Base-by-base conservation (phyloP, 2,329 filamentous ascomycete genomes). In the Penicillium hesseltinei region DNA sequence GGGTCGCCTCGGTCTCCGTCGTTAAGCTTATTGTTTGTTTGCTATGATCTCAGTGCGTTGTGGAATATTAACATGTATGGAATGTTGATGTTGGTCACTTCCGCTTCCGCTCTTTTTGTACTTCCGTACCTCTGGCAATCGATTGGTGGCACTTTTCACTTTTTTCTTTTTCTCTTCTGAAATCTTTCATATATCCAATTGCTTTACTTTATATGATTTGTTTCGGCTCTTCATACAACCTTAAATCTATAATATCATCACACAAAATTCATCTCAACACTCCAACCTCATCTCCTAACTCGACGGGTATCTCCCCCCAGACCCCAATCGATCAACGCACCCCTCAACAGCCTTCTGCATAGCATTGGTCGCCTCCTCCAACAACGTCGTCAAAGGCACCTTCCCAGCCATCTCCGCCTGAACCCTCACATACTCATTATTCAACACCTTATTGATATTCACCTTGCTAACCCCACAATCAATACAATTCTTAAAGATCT, bases 391-490 rank as follows among this genome's bases (percentile, higher is more conserved):
- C 63, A 85, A 69, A 0, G 81, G 80, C 35, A 79, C 77, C 59
- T 77, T 78, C 1, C 79, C 81, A 1, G 81, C 81, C 64, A 78
- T 79, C 65, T 80, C 77, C 46, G 69, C 59, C 78, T 78, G 77
- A 60, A 82, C 70, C 56, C 71, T 66, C 58, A 79, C 70, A 72
- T 82, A 80, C 70, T 80, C 71, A 66, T 78, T 72, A 71, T 82
- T 83, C 66, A 86, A 76, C 27, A 83, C 78, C 71, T 84, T 83
- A 65, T 86, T 86, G 46, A 85, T 80, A 70, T 86, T 86, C 40
- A 84, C 74, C 68, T 84, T 81, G 19, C 80, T 78, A 36, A 85
- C 79, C 6, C 83, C 83, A 50, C 77, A 77, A 56, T 77, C 75
- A 59, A 85, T 82, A 55, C 82, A 84, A 65, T 80, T 78, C 42